Conservation (phyloP, 306 rosid genomes). For the Oxytropis ochrocephala region DNA sequence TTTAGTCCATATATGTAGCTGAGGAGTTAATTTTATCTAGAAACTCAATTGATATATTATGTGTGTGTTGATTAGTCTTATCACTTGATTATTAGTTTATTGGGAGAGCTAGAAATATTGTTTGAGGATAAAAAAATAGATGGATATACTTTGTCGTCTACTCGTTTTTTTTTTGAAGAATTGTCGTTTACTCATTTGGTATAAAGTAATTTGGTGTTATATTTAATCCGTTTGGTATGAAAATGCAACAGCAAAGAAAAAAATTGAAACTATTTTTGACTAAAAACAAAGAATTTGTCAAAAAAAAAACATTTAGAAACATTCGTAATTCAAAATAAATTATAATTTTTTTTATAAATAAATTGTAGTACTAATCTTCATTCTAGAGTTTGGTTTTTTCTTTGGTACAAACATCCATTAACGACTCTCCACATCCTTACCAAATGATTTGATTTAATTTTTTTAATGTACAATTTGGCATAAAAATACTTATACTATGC, state of each 20-base stretch:
- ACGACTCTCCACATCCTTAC: too few relatives aligned
- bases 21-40: neutral
- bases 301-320: too few relatives aligned
- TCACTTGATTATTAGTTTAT: neutral
- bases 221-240: neutral
- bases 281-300: too few relatives aligned
- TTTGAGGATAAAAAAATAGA: neutral
- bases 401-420: too few relatives aligned
- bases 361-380: too few relatives aligned
- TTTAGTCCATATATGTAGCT: neutral
- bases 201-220: neutral
- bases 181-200: neutral
- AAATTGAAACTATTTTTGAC: too few relatives aligned
- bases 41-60: neutral
- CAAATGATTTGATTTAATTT: too few relatives aligned
- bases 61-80: slow-evolving; percentile 5
- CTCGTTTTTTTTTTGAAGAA: neutral
- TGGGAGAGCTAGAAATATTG: neutral
- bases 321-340: neutral
- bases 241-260: neutral
- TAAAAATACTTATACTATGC: too few relatives aligned
- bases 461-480: too few relatives aligned
- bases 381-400: too few relatives aligned
- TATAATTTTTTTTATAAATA: too few relatives aligned
- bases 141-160: neutral